Evolutionary conservation across 305 asterid species (phyloP), one percentile per base, ranked within the genome.

Genomic region (Fraxinus sp.): DNA sequence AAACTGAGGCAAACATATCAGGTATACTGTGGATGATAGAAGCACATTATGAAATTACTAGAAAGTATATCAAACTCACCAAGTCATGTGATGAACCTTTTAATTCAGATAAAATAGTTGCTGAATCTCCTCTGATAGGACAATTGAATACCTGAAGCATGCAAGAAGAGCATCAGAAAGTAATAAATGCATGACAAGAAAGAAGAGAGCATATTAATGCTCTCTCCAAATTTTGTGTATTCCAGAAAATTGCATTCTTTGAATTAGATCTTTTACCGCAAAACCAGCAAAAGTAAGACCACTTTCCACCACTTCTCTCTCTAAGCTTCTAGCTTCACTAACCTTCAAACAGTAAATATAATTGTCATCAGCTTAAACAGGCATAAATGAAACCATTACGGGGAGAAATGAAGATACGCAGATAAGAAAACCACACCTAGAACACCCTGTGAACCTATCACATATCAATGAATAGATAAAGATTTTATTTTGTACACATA

Each of bases 61-160:
- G 26, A 72, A 35, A 80, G 46, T 72, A 81, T 46, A 84, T 55
- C 83, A 78, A 79, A 81, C 96, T 91, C 84, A 96, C 98, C 98
- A 96, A 88, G 86, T 96, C 99, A 87, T 94, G 99, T 57, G 99
- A 92, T 62, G 99, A 96, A 82, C 74, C 89, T 88, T 91, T 94
- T 79, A 96, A 83, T 88, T 92, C 99, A 73, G 97, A 82, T 87
- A 96, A 84, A 62, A 96, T 94, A 57, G 92, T 80, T 18, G 98
- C 98, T 57, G 99, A 96, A 88, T 96, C 98, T 86, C 88, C 95
- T 82, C 98, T 92, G 79, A 96, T 94, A 57, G 99, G 99, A 84
- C 99, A 96, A 85, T 94, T 94, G 87, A 97, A 97, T 78, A 97
- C 96, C 99, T 97, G 93, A 84, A 82, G 80, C 59, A 74, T 28